A percentile compares a stretch with the other conserved stretches of the same genome.
Evolutionary conservation across 2,329 filamentous ascomycete genomes (phyloP).

Genomic region (Calonectria pseudoreteaudii): DNA sequence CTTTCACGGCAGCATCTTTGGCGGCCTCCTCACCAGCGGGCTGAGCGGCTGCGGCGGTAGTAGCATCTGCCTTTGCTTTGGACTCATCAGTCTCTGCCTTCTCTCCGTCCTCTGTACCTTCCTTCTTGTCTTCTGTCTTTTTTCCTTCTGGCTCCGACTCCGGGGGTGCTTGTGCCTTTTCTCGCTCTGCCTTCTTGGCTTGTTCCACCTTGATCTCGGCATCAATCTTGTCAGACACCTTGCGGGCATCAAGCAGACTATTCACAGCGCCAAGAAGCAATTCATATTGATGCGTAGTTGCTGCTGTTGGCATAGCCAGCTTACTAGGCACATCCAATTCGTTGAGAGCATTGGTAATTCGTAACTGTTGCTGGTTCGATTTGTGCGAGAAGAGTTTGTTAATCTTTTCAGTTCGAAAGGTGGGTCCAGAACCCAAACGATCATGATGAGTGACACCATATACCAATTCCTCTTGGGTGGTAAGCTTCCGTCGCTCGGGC

Average conservation of each 20-base stretch:
- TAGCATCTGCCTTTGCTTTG: slow-evolving; percentile 31
- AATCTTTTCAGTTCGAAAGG: slow-evolving; percentile 88
- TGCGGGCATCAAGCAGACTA: slow-evolving; percentile 77
- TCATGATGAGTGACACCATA: slow-evolving; percentile 91
- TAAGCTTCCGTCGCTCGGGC: slow-evolving; percentile 76
- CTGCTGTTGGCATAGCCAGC: slow-evolving; percentile 79
- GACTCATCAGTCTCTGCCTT: slow-evolving; percentile 13
- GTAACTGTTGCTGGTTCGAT: slow-evolving; percentile 78
- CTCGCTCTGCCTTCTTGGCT: slow-evolving; percentile 66
- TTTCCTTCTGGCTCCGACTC: slow-evolving; percentile 32
- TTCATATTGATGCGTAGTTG: slow-evolving; percentile 79
- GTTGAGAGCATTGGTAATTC: slow-evolving; percentile 78
- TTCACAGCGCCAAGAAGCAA: slow-evolving; percentile 75
- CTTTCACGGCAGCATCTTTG: slow-evolving; percentile 23
- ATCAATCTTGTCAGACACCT: slow-evolving; percentile 81
- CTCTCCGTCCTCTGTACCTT: slow-evolving; percentile 28
- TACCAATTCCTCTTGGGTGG: slow-evolving; percentile 78
- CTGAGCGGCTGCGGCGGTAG: slow-evolving; percentile 16
- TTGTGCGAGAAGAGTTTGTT: slow-evolving; percentile 84
- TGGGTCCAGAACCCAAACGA: slow-evolving; percentile 84
- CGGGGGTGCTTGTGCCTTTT: slow-evolving; percentile 49
- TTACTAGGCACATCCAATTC: slow-evolving; percentile 78
- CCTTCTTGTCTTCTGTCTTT: slow-evolving; percentile 29
- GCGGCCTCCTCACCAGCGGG: slow-evolving; percentile 33
- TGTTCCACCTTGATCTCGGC: slow-evolving; percentile 74